Percentiles rank a stretch among this genome's conserved stretches.
phyloP scores from a whole-genome alignment of 1,139 yeast genomes.

The Taphrina confusa region DNA sequence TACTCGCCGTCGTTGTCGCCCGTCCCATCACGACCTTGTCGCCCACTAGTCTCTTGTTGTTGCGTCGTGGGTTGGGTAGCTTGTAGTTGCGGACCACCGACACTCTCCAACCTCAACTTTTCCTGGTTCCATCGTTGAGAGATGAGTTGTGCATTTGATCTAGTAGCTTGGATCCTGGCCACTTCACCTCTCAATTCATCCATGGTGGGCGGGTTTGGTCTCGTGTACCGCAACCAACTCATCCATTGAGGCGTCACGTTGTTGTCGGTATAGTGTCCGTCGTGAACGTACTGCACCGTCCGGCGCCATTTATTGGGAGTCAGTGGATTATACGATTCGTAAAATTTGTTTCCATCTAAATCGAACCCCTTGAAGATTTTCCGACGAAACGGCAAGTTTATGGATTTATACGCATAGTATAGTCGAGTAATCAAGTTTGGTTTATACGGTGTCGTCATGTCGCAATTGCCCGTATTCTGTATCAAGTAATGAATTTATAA shows the following conservation, averaged over 20 bases:
- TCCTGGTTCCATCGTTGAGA: slow-evolving; percentile 29
- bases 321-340: slow-evolving; percentile 28
- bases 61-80: neutral
- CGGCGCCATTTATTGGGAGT: slow-evolving; percentile 24
- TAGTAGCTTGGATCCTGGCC: slow-evolving; percentile 17
- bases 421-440: slow-evolving; percentile 14
- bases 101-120: neutral
- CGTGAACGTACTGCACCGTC: slow-evolving; percentile 30
- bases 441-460: slow-evolving; percentile 16
- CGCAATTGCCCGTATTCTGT: neutral
- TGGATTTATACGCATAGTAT: slow-evolving; percentile 17
- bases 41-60: neutral
- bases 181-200: slow-evolving; percentile 18
- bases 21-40: neutral
- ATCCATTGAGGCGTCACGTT: slow-evolving; percentile 34
- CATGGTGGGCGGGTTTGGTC: slow-evolving; percentile 24
- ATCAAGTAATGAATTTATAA: neutral
- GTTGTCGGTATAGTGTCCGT: slow-evolving; percentile 32
- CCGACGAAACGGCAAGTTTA: slow-evolving; percentile 30
- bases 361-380: slow-evolving; percentile 25
- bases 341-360: slow-evolving; percentile 31
- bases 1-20: neutral
- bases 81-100: neutral
- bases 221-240: slow-evolving; percentile 30
- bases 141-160: slow-evolving; percentile 17